phyloP scores from a whole-genome alignment of 2,329 filamentous ascomycete genomes.

The Colletotrichum coccodes region DNA sequence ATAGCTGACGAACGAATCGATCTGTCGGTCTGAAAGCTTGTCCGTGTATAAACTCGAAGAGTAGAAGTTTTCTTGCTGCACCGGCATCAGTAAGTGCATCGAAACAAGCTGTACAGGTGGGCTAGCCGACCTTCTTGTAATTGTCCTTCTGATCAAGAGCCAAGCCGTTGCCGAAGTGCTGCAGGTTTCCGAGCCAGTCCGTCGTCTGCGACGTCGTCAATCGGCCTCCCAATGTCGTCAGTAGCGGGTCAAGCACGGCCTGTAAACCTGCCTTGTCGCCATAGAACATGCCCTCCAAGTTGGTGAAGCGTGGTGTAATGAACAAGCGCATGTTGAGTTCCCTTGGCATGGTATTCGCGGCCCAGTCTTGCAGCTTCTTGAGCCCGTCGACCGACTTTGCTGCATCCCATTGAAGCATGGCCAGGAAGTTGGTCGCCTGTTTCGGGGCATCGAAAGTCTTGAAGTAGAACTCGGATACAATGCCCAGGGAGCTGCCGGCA shows the following conservation, averaged over 20 bases:
- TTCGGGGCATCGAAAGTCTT: conserved; percentile 48
- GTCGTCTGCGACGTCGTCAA: conserved; percentile 44
- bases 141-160: conserved; percentile 41
- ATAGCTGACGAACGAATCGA: conserved; percentile 39
- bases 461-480: conserved; percentile 49
- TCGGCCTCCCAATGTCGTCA: conserved; percentile 37
- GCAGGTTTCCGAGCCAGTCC: conserved; percentile 43
- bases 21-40: conserved; percentile 36
- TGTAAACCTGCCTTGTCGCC: conserved; percentile 34
- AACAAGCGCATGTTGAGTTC: conserved; percentile 44
- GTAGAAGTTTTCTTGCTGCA: conserved; percentile 41
- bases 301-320: conserved; percentile 28
- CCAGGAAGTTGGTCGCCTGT: conserved; percentile 41
- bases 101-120: too few species aligned
- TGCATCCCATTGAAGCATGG: conserved; percentile 29
- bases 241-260: conserved; percentile 34
- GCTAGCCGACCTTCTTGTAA: conserved; percentile 31
- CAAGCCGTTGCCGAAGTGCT: conserved; percentile 44
- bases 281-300: conserved; percentile 43
- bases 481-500: conserved; percentile 51
- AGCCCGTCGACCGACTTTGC: not conserved
- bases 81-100: not conserved
- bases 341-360: conserved; percentile 20
- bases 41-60: conserved; percentile 41
- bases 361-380: conserved; percentile 38